Evolutionary conservation across 2,329 filamentous ascomycete species (phyloP).

Genomic region (Neocucurbitaria cava): DNA sequence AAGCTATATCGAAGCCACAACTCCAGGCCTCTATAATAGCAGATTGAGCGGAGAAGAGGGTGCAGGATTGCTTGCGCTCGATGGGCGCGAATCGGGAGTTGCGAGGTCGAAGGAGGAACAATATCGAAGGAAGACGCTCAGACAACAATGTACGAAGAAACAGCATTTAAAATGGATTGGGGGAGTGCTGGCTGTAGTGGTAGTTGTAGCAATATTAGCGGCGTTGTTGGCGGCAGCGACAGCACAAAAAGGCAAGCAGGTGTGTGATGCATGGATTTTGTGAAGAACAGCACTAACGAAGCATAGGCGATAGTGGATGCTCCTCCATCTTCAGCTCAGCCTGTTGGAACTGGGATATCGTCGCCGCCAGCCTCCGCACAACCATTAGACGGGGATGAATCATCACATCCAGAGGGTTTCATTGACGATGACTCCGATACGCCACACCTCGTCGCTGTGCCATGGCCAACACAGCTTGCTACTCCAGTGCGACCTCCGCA

Average conservation of each 20-base stretch:
- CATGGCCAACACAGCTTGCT: slow-evolving; percentile 23
- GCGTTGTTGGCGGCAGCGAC: slow-evolving; percentile 25
- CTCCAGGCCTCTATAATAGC: slow-evolving; percentile 37
- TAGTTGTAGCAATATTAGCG: slow-evolving; percentile 33
- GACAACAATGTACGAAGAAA: slow-evolving; percentile 29
- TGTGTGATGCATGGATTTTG: slow-evolving; percentile 8
- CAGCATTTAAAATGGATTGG: slow-evolving; percentile 29
- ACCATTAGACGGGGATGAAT: slow-evolving; percentile 6
- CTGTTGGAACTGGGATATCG: slow-evolving; percentile 5
- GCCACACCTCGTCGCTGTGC: slow-evolving; percentile 15
- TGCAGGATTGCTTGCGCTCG: slow-evolving; percentile 31
- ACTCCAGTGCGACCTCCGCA: slow-evolving; percentile 19
- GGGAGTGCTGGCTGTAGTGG: slow-evolving; percentile 26
- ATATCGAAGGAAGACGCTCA: slow-evolving; percentile 26
- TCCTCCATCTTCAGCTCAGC: slow-evolving; percentile 18
- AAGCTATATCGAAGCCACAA: slow-evolving; percentile 45
- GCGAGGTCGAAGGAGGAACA: slow-evolving; percentile 30
- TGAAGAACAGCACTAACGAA: slow-evolving; percentile 6
- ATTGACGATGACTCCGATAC: slow-evolving; percentile 21
- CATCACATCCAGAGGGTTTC: slow-evolving; percentile 16
- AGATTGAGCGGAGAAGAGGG: slow-evolving; percentile 40
- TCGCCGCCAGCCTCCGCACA: slow-evolving; percentile 1
- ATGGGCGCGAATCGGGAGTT: slow-evolving; percentile 24
- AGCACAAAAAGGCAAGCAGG: slow-evolving; percentile 25
- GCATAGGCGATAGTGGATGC: slow-evolving; percentile 4